Base-by-base conservation (phyloP, 352 stramenopile species). In the Blastocystis sp. region DNA sequence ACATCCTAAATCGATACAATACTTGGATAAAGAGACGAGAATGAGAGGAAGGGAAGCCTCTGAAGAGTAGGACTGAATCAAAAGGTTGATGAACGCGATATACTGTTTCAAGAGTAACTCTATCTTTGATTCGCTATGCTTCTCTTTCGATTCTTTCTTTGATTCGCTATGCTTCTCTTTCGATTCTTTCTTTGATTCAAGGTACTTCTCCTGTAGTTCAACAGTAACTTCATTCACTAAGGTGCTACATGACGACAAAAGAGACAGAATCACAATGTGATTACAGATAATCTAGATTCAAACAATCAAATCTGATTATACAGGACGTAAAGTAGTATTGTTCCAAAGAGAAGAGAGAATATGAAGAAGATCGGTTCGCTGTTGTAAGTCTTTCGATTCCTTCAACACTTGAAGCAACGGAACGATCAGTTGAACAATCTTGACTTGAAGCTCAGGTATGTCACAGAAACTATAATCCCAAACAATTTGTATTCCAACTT, bases 351-450 rank as follows among this genome's bases (percentile, higher is more conserved):
- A 51, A 24, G 32, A 59, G 43, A 80, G 42, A 61, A 80, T 59
- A 1, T 27, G 49, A 11, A 80, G 1, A 39, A 80, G 27, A 63
- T 80, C 69, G 9, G 24, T 32, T n/a, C 69, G 69, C 19, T 58
- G 37, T 24, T 35, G 3, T 9, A 58, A 32, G 1, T 80, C 32
- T 11, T 59, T n/a, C 7, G 69, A 59, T 9, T 63, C 46, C 1
- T 37, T 58, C 3, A 80, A 37, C 11, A 63, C n/a, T 5, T 80
- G 69, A 11, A 80, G 37, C 43, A 80, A 29, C 19, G 69, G 69
- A 59, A 80, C 69, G 42, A 80, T 80, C 3, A 80, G 69, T 32
- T 80, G 69, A 21, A 80, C 27, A 39, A 80, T 80, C 11, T 37
- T 42, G 46, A 42, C 61, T 42, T 80, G 69, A 16, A 80, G 32